Percentiles rank a stretch among this genome's conserved stretches.
Conservation (phyloP, 345 rosid species). For the Brassica cretica region DNA sequence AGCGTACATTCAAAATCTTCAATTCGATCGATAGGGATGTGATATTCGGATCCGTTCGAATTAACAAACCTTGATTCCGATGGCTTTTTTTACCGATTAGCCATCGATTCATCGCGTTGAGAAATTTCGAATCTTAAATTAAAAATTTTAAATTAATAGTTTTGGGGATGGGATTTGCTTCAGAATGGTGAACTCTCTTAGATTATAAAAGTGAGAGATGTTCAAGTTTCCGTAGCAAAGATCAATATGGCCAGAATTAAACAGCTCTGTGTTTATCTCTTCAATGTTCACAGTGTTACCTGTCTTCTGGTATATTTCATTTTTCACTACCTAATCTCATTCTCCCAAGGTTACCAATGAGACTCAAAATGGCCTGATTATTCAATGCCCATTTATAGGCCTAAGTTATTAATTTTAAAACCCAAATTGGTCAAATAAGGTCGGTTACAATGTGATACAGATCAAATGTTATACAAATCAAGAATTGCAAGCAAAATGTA, state of each 20-base stretch:
- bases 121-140: not conserved
- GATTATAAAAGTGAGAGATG: conserved; percentile 32
- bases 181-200: conserved; percentile 44
- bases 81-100: not conserved
- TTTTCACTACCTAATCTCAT: not conserved
- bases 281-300: conserved; percentile 34
- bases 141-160: no score
- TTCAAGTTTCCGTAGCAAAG: conserved; percentile 44
- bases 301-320: conserved; percentile 35
- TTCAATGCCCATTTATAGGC: not conserved
- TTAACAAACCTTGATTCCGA: not conserved
- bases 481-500: conserved; percentile 14
- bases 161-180: conserved; percentile 12
- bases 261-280: conserved; percentile 36
- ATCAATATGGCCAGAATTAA: conserved; percentile 34
- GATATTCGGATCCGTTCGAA: conserved; percentile 28
- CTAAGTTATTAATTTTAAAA: not conserved
- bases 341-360: no score
- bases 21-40: conserved; percentile 22
- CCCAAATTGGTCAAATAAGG: not conserved
- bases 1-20: conserved; percentile 26
- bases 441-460: not conserved
- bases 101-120: conserved; percentile 22
- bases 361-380: not conserved
- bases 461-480: conserved; percentile 15